A percentile compares a stretch with the other conserved stretches of the same genome.
phyloP scores from a whole-genome alignment of 805 yeast genomes.

The Metschnikowia amazonensis region DNA sequence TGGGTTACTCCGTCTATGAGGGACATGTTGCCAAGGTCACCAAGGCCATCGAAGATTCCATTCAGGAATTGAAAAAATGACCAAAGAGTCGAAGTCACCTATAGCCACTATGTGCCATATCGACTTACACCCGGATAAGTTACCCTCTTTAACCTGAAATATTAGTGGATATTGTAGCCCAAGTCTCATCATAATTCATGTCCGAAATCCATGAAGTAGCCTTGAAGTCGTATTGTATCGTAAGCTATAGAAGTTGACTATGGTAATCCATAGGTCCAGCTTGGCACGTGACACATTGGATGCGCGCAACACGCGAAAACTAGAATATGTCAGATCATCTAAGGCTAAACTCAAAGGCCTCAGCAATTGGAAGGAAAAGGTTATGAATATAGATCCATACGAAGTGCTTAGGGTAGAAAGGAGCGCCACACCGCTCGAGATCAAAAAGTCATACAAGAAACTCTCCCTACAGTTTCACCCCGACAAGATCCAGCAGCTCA shows the following conservation, averaged over 20 bases:
- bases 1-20: slow-evolving; percentile 71
- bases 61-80: slow-evolving; percentile 14
- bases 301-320: slow-evolving; percentile 1
- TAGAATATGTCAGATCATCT: background rate
- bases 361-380: background rate
- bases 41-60: slow-evolving; percentile 30
- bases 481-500: slow-evolving; percentile 27
- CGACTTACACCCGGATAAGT: background rate
- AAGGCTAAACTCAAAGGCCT: background rate
- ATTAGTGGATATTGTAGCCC: background rate
- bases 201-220: too few species aligned
- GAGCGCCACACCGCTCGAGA: slow-evolving; percentile 45
- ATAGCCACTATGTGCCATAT: background rate
- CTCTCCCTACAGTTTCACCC: slow-evolving; percentile 26
- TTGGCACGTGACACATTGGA: background rate
- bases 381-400: slow-evolving; percentile 57
- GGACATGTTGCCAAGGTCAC: slow-evolving; percentile 38
- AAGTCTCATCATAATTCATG: background rate
- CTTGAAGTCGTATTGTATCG: too few species aligned
- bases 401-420: slow-evolving; percentile 42
- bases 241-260: background rate
- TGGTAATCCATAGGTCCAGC: background rate
- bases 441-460: slow-evolving; percentile 50
- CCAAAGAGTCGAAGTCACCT: slow-evolving; percentile 6
- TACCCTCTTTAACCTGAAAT: background rate